phyloP scores from a whole-genome alignment of 352 stramenopile genomes.

The Globisporangium apiculatum region DNA sequence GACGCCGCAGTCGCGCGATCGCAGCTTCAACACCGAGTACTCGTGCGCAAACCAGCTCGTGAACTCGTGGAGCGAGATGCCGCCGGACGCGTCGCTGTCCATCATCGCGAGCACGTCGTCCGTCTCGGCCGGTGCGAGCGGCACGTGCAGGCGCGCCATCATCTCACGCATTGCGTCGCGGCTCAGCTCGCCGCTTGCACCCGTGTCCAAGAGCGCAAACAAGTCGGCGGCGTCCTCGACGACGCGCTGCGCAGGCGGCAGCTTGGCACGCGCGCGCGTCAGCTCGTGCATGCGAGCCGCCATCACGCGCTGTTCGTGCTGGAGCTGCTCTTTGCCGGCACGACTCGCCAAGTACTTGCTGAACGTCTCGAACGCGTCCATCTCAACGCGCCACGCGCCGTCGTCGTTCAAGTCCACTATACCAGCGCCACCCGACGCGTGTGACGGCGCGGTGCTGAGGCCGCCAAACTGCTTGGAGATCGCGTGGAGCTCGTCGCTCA shows the following conservation, averaged over 20 bases:
- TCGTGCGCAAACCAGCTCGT: conserved; percentile 61
- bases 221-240: conserved; percentile 52
- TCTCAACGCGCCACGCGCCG: conserved; percentile 31
- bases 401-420: neutral
- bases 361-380: conserved; percentile 55
- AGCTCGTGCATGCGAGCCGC: conserved; percentile 26
- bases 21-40: conserved; percentile 35
- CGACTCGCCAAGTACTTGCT: conserved; percentile 41
- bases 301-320: conserved; percentile 41
- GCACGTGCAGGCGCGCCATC: conserved; percentile 51
- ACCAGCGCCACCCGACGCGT: neutral
- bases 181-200: conserved; percentile 37
- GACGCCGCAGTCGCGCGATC: conserved; percentile 47
- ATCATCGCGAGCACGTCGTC: conserved; percentile 78
- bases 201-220: conserved; percentile 66
- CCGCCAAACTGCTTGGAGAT: conserved; percentile 35
- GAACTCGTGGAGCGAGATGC: conserved; percentile 65
- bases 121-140: conserved; percentile 38
- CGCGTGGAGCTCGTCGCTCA: conserved; percentile 41
- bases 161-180: conserved; percentile 36
- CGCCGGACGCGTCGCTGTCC: conserved; percentile 60
- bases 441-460: conserved; percentile 2
- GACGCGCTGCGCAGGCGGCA: conserved; percentile 30
- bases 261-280: conserved; percentile 28
- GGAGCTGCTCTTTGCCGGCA: conserved; percentile 40